phyloP scores from a whole-genome alignment of 2,329 filamentous ascomycete genomes.

The Escovopsis weberi region DNA sequence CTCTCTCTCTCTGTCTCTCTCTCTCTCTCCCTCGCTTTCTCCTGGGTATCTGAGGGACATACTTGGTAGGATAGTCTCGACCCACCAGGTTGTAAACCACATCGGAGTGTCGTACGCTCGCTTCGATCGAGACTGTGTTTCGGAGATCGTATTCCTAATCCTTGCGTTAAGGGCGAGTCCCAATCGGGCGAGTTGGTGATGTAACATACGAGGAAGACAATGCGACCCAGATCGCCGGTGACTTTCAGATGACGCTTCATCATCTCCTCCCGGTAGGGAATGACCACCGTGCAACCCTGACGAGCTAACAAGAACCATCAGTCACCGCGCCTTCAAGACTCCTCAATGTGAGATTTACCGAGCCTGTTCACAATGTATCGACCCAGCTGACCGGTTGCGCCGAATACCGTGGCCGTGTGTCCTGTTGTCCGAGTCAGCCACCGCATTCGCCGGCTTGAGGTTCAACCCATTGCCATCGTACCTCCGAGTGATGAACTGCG shows the following conservation, averaged over 20 bases:
- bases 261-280: slow-evolving; percentile 96
- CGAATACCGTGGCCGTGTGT: slow-evolving; percentile 94
- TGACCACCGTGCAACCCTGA: slow-evolving; percentile 83
- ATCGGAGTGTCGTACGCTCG: slow-evolving; percentile 91
- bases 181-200: neutral
- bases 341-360: slow-evolving; percentile 31
- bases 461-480: slow-evolving; percentile 25
- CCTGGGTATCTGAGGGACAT: slow-evolving; percentile 16
- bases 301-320: slow-evolving; percentile 43
- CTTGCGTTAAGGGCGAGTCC: slow-evolving; percentile 5
- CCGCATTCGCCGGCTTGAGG: slow-evolving; percentile 4
- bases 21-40: neutral
- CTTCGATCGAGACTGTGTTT: slow-evolving; percentile 91
- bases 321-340: slow-evolving; percentile 1
- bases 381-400: slow-evolving; percentile 88
- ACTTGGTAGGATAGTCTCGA: slow-evolving; percentile 93
- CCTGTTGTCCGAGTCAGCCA: slow-evolving; percentile 36
- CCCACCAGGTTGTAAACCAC: slow-evolving; percentile 95
- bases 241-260: slow-evolving; percentile 92
- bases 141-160: slow-evolving; percentile 81
- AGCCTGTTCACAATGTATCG: slow-evolving; percentile 96
- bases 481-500: slow-evolving; percentile 75
- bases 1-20: no score
- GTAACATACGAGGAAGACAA: slow-evolving; percentile 62
- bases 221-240: slow-evolving; percentile 80